Evolutionary conservation across 2,329 filamentous ascomycete species (phyloP).

Genomic region (Fusarium sp.): DNA sequence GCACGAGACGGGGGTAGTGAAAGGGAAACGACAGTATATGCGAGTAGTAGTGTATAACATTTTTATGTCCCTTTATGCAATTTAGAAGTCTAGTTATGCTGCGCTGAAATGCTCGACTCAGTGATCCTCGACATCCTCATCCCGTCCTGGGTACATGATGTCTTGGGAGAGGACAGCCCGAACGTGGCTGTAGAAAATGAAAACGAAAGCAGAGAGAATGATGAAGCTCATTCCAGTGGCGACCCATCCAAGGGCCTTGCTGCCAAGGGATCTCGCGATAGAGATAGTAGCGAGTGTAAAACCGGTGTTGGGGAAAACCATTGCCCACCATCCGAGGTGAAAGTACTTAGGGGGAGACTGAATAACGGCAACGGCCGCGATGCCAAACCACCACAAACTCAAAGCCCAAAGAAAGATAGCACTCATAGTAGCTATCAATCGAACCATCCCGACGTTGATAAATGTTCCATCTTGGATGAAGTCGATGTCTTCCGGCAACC

Average conservation of each 20-base stretch:
- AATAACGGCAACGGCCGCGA: constrained; percentile 47
- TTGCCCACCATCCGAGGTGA: constrained; percentile 70
- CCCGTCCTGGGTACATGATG: constrained; percentile 62
- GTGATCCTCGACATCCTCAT: constrained; percentile 62
- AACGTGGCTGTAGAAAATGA: constrained; percentile 53
- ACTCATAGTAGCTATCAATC: constrained; percentile 55
- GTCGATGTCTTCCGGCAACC: constrained; percentile 54
- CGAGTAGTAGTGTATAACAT: background rate
- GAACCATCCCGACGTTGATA: constrained; percentile 54
- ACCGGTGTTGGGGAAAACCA: constrained; percentile 69
- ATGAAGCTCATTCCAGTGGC: constrained; percentile 61
- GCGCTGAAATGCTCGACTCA: constrained; percentile 23
- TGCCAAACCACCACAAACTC: constrained; percentile 64
- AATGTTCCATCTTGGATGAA: constrained; percentile 49
- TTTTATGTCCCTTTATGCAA: background rate
- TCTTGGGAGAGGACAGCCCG: constrained; percentile 59
- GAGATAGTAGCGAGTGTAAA: constrained; percentile 65
- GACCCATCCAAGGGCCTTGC: constrained; percentile 55
- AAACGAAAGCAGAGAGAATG: constrained; percentile 52
- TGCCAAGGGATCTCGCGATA: constrained; percentile 58
- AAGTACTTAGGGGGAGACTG: constrained; percentile 57
- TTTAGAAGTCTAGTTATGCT: background rate
- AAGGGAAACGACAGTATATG: background rate
- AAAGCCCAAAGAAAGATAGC: constrained; percentile 73
- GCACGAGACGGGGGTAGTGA: background rate